Base-by-base conservation (phyloP, 805 yeast species). In the Spathaspora gorwiae region DNA sequence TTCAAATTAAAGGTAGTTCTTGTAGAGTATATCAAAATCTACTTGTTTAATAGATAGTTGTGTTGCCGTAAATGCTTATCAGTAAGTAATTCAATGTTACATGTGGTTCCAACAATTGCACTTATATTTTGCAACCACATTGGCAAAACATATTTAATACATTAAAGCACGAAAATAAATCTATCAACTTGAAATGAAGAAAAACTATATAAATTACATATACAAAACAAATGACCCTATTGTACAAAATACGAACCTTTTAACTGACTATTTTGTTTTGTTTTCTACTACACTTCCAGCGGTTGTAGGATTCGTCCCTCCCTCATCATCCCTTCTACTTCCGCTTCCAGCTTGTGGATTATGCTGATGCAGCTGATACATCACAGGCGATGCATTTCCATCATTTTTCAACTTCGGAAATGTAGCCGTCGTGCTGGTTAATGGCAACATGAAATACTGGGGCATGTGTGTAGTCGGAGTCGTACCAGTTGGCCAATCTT, bases 381-480 rank as follows among this genome's bases (percentile, higher is more conserved):
- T 14, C n/a, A 34, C 37, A 3, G 43, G 43, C 12, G 43, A 40
- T 12, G 32, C 10, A 32, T 40, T 51, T 10, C 41, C 41, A 5
- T 32, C 41, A 24, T 11, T 14, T n/a, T 36, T 36, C 8, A 36
- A 6, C 26, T 27, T 39, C 8, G 41, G 41, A 11, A 26, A 26
- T 15, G 27, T 26, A 5, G 41, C 34, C n/a, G 40, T 33, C 7
- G 39, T 32, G 15, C 35, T 40, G n/a, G 33, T 39, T 35, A 44
- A 15, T 14, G 68, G 68, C 35, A 62, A 54, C 56, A 64, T 61
- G 42, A 68, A 68, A 45, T 68, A 70, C 47, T 65, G 72, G 4
- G 72, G 66, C 44, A 57, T 61, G 24, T 73, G 73, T 1, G 75
- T 68, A 56, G 66, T 61, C 0, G 73, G 72, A 12, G 69, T 57